Evolutionary conservation across 2,329 filamentous ascomycete genomes (phyloP), one percentile per base, ranked within the genome.

Genomic region (Lasiodiplodia theobromae): DNA sequence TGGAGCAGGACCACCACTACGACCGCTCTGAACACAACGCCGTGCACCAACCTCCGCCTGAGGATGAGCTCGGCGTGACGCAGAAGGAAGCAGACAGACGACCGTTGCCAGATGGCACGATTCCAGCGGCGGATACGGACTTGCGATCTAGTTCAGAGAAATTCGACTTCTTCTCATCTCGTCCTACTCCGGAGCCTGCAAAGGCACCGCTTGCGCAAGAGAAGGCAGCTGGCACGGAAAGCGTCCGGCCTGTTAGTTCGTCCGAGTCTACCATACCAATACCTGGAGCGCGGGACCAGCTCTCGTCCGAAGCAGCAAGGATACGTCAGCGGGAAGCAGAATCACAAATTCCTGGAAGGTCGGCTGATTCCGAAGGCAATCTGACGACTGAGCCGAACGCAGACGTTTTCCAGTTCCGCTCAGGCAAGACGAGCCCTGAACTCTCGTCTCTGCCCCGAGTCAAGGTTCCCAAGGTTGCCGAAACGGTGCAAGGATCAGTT

Each of bases 321-420:
- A 78, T 77, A 66, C 73, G 83, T 23, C 86, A 87, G 72, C 78
- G 82, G 69, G 76, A 85, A 63, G 78, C 82, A 10, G 86, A 89
- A 72, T 75, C 77, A 31, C 83, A 85, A 66, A 86, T 89, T 69
- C 87, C 88, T 18, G 81, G 82, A 3, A 78, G 79, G 44, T 78
- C 83, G 14, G 84, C 85, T 31, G 83, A 85, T 23, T 70, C 73
- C 2, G 70, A 72, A 49, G 74, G 58, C 54, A 76, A 75, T 69
- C 70, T 77, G 66, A 72, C 76, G 68, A 64, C 78, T 71, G 79
- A 80, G 23, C 78, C 84, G 44, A 85, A 85, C 71, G 80, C 84
- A 69, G 87, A 89, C 74, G 84, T 86, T 12, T 89, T 88, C 76
- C 87, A 86, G 71, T 77, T 82, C 25, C 84, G 84, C 56, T 83